Evolutionary conservation across 2,329 filamentous ascomycete genomes (phyloP), one percentile per base, ranked within the genome.

Genomic region (Dactylellina drechsleri): DNA sequence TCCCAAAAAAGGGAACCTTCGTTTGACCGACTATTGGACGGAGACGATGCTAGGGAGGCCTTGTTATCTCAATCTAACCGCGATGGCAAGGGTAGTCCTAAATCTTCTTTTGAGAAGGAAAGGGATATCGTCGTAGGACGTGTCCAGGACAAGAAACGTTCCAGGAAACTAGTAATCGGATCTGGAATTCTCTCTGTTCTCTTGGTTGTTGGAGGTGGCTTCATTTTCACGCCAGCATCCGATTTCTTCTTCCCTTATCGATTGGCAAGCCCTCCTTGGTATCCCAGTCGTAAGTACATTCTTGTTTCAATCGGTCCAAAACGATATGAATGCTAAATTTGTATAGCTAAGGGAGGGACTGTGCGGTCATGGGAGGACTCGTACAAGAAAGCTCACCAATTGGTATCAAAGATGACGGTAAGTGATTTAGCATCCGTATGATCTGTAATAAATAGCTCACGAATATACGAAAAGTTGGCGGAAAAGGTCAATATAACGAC

Each of bases 401-500:
- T 67, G 16, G 64, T 67, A 18, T 59, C 64, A 2, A 67, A 59
- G 18, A 67, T 67, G 64, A 67, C 64, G 16, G 64, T 67, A 50
- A 59, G 64, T 23, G 8, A 47, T 36, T 1, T 47, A 18, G 16
- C 43, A 47, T 47, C 5, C 1, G 13, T 8, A 18, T 6, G 7
- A 6, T n/a, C 15, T 13, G 7, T 18, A 10, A 47, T 47, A 47
- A n/a, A 16, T 31, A 15, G 50, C 50, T 65, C 43, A 65, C 49
- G 26, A 12, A 10, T 26, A 45, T 26, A 28, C 5, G 36, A 26
- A 59, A 28, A 67, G 1, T 83, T 97, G 49, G 85, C 90, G 0
- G 94, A 97, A 81, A 97, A 97, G 82, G 91, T 97, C 78, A 97
- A 97, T 80, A 85, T 97, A 71, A 97, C 92, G 0, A 96, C 92